Conservation (phyloP, 2,329 filamentous ascomycete genomes). For the Lecanoromycetidae sp. region DNA sequence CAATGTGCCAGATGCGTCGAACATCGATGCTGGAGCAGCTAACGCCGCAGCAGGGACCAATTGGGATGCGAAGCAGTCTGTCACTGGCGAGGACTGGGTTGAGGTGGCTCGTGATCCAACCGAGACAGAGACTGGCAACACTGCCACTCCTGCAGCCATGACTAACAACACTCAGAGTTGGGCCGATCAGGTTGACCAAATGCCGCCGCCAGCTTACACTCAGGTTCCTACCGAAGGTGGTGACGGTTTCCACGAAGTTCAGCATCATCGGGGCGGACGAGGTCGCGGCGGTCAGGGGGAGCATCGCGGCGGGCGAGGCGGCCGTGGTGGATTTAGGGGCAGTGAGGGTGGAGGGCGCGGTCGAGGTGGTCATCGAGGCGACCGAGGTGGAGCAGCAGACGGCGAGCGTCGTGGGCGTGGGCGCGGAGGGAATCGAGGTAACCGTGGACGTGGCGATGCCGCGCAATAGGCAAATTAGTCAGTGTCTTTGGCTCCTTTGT, state of each 20-base stretch:
- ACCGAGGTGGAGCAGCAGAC: conserved; percentile 30
- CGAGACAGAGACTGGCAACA: conserved; percentile 58
- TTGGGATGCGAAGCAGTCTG: conserved; percentile 43
- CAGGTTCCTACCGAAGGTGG: conserved; percentile 28
- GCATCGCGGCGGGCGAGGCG: conserved; percentile 25
- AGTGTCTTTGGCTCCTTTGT: not conserved
- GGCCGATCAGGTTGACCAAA: conserved; percentile 62
- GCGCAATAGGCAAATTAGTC: conserved; percentile 6
- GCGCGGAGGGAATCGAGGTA: conserved; percentile 9
- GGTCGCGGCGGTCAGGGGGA: conserved; percentile 13
- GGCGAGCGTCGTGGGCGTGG: conserved; percentile 32
- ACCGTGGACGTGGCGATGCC: conserved; percentile 15
- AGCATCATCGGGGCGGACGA: conserved; percentile 28
- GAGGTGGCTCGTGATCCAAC: conserved; percentile 59
- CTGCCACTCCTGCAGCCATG: conserved; percentile 47
- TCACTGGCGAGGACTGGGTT: conserved; percentile 54
- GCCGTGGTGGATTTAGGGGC: conserved; percentile 29
- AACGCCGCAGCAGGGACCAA: conserved; percentile 38
- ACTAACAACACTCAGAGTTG: conserved; percentile 54
- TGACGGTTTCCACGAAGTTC: conserved; percentile 64
- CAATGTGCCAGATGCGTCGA: conserved; percentile 22
- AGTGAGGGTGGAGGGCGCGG: conserved; percentile 18
- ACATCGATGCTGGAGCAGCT: conserved; percentile 30
- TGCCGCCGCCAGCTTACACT: conserved; percentile 19
- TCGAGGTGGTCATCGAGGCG: conserved; percentile 15